Evolutionary conservation across 1,284 basidiomycete species (phyloP).

Genomic region (Malassezia japonica): DNA sequence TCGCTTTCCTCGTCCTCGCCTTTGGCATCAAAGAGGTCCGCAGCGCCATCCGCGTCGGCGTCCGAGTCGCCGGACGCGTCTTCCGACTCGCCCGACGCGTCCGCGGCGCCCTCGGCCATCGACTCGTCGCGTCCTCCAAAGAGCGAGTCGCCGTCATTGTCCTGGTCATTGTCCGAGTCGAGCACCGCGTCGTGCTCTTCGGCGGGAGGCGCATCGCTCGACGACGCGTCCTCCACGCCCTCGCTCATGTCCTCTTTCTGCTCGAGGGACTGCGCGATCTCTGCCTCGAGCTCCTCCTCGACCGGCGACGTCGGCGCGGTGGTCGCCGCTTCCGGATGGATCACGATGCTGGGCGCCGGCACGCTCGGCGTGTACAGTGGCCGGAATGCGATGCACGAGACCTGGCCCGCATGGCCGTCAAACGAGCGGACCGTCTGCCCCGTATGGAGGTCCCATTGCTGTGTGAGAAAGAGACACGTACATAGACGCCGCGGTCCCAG

Average conservation of each 20-base stretch:
- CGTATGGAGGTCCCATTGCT: slow-evolving; percentile 98
- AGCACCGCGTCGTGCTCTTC: slow-evolving; percentile 21
- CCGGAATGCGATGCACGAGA: slow-evolving; percentile 69
- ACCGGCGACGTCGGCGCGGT: not conserved
- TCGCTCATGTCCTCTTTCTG: slow-evolving; percentile 23
- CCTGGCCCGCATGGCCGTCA: slow-evolving; percentile 72
- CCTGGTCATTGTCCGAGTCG: slow-evolving; percentile 32
- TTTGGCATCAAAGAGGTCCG: not conserved
- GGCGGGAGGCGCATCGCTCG: slow-evolving; percentile 17
- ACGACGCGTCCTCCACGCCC: slow-evolving; percentile 9
- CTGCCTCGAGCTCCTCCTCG: slow-evolving; percentile 35
- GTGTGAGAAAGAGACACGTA: slow-evolving; percentile 52
- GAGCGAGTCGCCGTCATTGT: slow-evolving; percentile 29
- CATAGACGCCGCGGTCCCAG: slow-evolving; percentile 84
- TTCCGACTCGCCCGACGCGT: slow-evolving; percentile 12
- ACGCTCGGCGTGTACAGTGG: slow-evolving; percentile 51
- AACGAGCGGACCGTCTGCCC: slow-evolving; percentile 71
- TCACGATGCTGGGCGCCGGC: not conserved
- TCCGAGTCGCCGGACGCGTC: slow-evolving; percentile 16
- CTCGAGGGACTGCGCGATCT: slow-evolving; percentile 25
- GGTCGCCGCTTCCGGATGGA: not conserved
- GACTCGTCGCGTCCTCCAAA: slow-evolving; percentile 19
- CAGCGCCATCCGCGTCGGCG: slow-evolving; percentile 11
- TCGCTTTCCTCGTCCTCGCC: not conserved
- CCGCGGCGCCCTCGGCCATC: slow-evolving; percentile 10